Evolutionary conservation across 1,284 basidiomycete species (phyloP).

Genomic region (Tilletia horrida): DNA sequence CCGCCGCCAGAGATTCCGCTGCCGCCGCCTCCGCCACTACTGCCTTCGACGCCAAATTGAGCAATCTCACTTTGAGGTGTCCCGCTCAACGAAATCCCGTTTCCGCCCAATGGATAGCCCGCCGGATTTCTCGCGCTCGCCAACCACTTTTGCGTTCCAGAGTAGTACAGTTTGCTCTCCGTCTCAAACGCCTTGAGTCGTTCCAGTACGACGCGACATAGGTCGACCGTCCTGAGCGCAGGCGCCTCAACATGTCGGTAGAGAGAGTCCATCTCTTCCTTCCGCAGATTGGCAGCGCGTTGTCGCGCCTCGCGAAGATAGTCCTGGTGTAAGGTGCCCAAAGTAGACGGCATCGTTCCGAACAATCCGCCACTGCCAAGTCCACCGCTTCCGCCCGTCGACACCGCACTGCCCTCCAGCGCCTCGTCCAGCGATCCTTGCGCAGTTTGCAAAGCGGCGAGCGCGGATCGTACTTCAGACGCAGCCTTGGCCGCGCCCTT

Average conservation of each 20-base stretch:
- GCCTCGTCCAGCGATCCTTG: slow-evolving; percentile 32
- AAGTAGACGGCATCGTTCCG: slow-evolving; percentile 27
- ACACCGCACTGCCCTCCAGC: slow-evolving; percentile 18
- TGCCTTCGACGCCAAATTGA: neutral
- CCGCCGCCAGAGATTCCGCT: neutral
- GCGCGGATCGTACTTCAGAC: slow-evolving; percentile 24
- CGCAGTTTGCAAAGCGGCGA: slow-evolving; percentile 27
- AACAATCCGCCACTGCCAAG: slow-evolving; percentile 19
- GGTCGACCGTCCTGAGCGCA: slow-evolving; percentile 29
- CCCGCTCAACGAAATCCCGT: neutral
- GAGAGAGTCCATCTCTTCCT: slow-evolving; percentile 27
- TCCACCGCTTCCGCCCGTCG: neutral
- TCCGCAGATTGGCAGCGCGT: slow-evolving; percentile 19
- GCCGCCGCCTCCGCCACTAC: neutral
- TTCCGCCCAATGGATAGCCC: neutral
- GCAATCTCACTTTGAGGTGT: neutral
- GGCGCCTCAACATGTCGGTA: slow-evolving; percentile 32
- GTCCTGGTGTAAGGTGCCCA: slow-evolving; percentile 24
- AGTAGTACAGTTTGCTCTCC: slow-evolving; percentile 44
- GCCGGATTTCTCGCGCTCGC: slow-evolving; percentile 21
- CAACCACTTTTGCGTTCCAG: slow-evolving; percentile 47
- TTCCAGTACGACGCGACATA: slow-evolving; percentile 33
- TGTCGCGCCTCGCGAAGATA: slow-evolving; percentile 24
- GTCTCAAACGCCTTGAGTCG: slow-evolving; percentile 35
- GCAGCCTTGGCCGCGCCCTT: slow-evolving; percentile 33